A percentile compares a stretch with the other conserved stretches of the same genome.
phyloP scores from a whole-genome alignment of 768 basidiomycete species.

The Paxillus involutus region DNA sequence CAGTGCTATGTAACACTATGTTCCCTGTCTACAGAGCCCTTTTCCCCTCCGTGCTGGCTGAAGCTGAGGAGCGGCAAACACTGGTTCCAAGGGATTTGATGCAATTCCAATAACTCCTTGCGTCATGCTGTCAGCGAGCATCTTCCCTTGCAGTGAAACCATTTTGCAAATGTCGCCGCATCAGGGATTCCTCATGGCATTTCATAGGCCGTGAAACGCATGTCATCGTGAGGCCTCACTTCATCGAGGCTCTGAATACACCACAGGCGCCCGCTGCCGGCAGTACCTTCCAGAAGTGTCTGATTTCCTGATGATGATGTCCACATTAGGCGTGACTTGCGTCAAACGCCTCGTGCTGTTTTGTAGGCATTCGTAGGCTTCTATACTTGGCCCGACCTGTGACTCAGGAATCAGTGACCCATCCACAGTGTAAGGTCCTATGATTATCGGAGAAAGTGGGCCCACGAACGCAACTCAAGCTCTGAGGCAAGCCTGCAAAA shows the following conservation, averaged over 20 bases:
- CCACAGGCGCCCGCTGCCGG: not conserved
- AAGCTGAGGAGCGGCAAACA: too few relatives aligned
- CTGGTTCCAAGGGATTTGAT: too few relatives aligned
- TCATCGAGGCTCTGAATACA: not conserved
- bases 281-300: not conserved
- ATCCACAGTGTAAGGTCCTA: not conserved
- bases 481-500: not conserved
- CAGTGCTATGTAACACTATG: too few relatives aligned
- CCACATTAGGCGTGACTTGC: not conserved
- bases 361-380: not conserved
- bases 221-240: not conserved
- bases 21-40: too few relatives aligned
- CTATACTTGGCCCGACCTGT: not conserved
- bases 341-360: not conserved
- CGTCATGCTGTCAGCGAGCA: too few relatives aligned
- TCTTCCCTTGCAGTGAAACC: too few relatives aligned
- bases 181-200: constrained; percentile 1
- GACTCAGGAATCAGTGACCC: not conserved
- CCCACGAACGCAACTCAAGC: not conserved
- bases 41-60: too few relatives aligned
- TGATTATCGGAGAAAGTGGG: not conserved
- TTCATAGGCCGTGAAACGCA: constrained; percentile 14
- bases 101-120: too few relatives aligned
- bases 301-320: not conserved
- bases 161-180: too few relatives aligned